Evolutionary conservation across 352 stramenopile genomes (phyloP), one percentile per base, ranked within the genome.

Genomic region (Phytophthora cryptogea): DNA sequence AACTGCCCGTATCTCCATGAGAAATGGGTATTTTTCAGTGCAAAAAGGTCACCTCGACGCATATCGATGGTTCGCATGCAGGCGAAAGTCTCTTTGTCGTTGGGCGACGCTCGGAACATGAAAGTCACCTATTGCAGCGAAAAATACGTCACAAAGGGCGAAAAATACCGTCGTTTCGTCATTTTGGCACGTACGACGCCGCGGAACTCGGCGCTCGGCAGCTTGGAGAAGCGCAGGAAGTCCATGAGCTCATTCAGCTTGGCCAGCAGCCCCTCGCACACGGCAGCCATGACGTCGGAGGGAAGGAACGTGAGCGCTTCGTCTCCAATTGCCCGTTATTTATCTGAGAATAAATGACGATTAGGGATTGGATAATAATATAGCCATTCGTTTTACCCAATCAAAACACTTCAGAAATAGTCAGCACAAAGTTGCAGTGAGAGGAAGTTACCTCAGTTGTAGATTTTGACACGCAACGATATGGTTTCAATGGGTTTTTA

Each of bases 201-300:
- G 10, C 63, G 70, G 59, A 92, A 94, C 10, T 76, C 55, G 17
- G 69, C 68, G 8, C 44, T 63, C 6, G 70, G 63, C 1, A 76
- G 66, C 60, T 66, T 77, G 13, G 83, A 58, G 49, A 91, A 94
- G 67, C 74, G 70, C 43, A 94, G 54, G 61, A 91, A 94, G 72
- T 85, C 81, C 83, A 94, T 94, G 48, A 94, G 77, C 55, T 94
- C 85, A 33, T 91, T 78, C 20, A 94, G 74, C 56, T 92, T 94
- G 51, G 78, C 83, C 66, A 90, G 54, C 14, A 92, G 69, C 35
- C 70, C 73, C 45, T 89, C 85, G 68, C 85, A 94, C 61, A 81
- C 64, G 28, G 56, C 42, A 36, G 68, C 27, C 65, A 81, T 75
- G 39, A 43, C 52, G 26, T 47, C 14, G 11, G 28, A 43, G 8